A percentile compares a stretch with the other conserved stretches of the same genome.
Conservation (phyloP, 108 stramenopile species). For the Licmophora abbreviata region DNA sequence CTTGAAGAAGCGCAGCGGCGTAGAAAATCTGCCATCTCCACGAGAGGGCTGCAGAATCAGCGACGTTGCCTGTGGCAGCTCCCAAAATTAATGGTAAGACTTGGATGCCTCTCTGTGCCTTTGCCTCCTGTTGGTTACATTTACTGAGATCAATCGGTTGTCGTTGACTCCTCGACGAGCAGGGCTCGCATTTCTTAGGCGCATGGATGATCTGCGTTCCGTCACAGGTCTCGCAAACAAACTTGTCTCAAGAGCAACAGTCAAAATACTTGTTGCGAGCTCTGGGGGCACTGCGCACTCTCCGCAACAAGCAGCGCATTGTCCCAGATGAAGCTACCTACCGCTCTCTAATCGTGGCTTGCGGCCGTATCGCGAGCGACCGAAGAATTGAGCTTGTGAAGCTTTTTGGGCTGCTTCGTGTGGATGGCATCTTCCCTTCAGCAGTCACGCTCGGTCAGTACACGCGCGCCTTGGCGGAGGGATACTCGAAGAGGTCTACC, state of each 20-base stretch:
- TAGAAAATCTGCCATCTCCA: conserved; percentile 46
- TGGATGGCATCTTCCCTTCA: conserved; percentile 76
- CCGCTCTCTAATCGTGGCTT: conserved; percentile 73
- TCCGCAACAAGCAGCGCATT: conserved; percentile 64
- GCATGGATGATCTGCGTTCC: conserved; percentile 77
- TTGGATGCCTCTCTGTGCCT: not conserved
- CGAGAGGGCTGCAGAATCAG: conserved; percentile 62
- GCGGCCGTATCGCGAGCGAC: conserved; percentile 65
- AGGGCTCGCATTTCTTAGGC: conserved; percentile 77
- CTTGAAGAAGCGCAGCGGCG: conserved; percentile 61
- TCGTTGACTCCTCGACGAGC: not conserved
- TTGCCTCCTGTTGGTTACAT: not conserved
- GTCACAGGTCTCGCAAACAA: conserved; percentile 45
- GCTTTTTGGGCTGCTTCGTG: conserved; percentile 67
- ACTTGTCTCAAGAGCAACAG: conserved; percentile 46
- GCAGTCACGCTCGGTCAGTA: conserved; percentile 85
- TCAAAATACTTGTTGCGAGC: conserved; percentile 64
- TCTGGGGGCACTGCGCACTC: conserved; percentile 64
- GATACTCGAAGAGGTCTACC: conserved; percentile 56
- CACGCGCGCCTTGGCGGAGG: conserved; percentile 80
- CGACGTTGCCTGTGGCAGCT: conserved; percentile 79
- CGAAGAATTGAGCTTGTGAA: conserved; percentile 67
- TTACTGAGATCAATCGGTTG: not conserved
- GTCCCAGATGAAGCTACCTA: conserved; percentile 85
- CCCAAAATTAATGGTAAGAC: conserved; percentile 74